Evolutionary conservation across 2,329 filamentous ascomycete genomes (phyloP).

Genomic region (Fusarium buxicola): DNA sequence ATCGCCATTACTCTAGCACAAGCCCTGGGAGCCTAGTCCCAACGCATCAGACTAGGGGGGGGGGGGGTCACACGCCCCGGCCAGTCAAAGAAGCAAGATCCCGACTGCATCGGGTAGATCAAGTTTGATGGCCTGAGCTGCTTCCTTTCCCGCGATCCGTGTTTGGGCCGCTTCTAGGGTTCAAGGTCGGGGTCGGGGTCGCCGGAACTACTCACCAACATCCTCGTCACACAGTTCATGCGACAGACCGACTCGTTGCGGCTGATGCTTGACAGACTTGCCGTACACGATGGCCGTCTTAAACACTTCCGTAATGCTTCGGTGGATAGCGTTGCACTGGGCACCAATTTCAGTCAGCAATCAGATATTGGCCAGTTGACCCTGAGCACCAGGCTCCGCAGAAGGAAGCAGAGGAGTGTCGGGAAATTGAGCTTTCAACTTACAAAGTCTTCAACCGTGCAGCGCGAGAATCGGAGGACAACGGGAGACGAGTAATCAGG

Average conservation of each 20-base stretch:
- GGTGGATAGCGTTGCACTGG: constrained; percentile 96
- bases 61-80: constrained; percentile 9
- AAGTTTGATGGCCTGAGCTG: constrained; percentile 30
- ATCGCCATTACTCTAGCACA: constrained; percentile 25
- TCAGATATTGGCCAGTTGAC: constrained; percentile 22
- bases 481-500: constrained; percentile 94
- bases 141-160: constrained; percentile 19
- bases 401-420: constrained; percentile 7
- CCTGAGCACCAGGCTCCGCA: constrained; percentile 22
- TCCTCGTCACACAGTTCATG: constrained; percentile 97
- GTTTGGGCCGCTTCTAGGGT: constrained; percentile 23
- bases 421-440: constrained; percentile 54
- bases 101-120: constrained; percentile 39
- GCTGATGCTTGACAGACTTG: constrained; percentile 98
- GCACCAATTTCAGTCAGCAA: constrained; percentile 53
- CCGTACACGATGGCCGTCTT: constrained; percentile 96
- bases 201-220: constrained; percentile 75
- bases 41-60: constrained; percentile 25
- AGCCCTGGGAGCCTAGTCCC: constrained; percentile 26
- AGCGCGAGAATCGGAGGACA: constrained; percentile 83
- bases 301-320: constrained; percentile 95
- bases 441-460: constrained; percentile 97
- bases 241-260: constrained; percentile 89
- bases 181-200: constrained; percentile 17
- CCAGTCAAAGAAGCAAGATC: constrained; percentile 37